Conservation (phyloP, 768 basidiomycete genomes). For the Phaeotremella fagi region DNA sequence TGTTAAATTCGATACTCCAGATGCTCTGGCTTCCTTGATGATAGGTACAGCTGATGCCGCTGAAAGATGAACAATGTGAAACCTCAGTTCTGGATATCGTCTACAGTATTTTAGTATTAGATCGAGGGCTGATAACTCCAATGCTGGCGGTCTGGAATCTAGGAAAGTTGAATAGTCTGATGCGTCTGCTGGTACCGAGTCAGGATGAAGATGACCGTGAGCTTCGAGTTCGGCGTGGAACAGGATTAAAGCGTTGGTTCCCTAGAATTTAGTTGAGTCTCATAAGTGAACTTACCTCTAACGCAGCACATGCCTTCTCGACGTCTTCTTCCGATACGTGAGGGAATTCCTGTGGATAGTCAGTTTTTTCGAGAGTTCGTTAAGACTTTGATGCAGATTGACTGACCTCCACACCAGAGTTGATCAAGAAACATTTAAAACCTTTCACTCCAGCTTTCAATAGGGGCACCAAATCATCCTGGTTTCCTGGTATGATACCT, state of each 20-base stretch:
- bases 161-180: constrained; percentile 74
- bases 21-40: constrained; percentile 63
- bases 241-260: constrained; percentile 64
- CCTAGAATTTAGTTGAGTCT: constrained; percentile 50
- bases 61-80: constrained; percentile 92
- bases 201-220: constrained; percentile 18
- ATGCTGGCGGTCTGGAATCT: constrained; percentile 68
- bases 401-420: constrained; percentile 86
- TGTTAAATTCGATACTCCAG: constrained; percentile 63
- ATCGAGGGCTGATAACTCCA: constrained; percentile 77
- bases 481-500: constrained; percentile 87
- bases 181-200: constrained; percentile 50
- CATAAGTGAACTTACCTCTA: constrained; percentile 57
- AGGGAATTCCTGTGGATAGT: constrained; percentile 73
- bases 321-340: constrained; percentile 70
- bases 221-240: constrained; percentile 83
- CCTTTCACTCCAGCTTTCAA: constrained; percentile 79
- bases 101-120: constrained; percentile 66
- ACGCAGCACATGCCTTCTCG: constrained; percentile 62
- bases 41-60: constrained; percentile 73
- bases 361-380: not conserved
- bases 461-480: constrained; percentile 68
- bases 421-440: constrained; percentile 94
- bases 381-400: not conserved
- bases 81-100: constrained; percentile 57